Conservation (phyloP, 139 green algal species). For the Zygnema cylindricum region DNA sequence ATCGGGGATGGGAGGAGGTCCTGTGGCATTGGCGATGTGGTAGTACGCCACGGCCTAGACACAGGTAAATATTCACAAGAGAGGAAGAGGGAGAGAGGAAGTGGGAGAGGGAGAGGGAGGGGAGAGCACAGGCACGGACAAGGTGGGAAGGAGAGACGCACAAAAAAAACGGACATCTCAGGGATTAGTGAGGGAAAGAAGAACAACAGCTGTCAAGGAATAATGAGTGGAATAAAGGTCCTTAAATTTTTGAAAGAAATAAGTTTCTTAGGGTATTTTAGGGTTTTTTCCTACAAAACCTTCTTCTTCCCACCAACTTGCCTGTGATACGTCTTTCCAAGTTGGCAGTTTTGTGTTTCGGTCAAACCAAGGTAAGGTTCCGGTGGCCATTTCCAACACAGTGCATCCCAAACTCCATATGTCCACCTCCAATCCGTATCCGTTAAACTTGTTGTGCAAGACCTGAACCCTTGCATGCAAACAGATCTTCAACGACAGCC, state of each 20-base stretch:
- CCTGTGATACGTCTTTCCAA: not conserved
- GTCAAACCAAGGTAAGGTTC: slow-evolving; percentile 59
- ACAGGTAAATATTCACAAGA: not conserved
- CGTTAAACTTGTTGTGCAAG: not conserved
- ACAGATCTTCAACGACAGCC: too few relatives aligned
- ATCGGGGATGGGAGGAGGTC: slow-evolving; percentile 70
- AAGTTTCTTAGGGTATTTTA: not conserved
- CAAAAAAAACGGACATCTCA: too few relatives aligned
- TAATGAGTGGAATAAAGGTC: not conserved
- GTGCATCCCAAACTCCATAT: slow-evolving; percentile 67
- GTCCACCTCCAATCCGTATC: slow-evolving; percentile 59
- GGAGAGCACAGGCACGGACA: not conserved
- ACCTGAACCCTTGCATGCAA: too few relatives aligned
- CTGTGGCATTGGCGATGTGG: slow-evolving; percentile 84
- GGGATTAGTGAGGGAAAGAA: too few relatives aligned
- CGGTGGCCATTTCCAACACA: slow-evolving; percentile 65
- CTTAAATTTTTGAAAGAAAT: not conserved
- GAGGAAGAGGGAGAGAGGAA: not conserved
- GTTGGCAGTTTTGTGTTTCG: not conserved
- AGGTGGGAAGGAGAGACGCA: not conserved
- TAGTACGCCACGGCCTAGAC: slow-evolving; percentile 67
- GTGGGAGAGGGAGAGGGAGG: not conserved
- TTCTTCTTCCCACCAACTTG: not conserved
- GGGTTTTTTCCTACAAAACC: not conserved
- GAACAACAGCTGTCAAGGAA: not conserved